A percentile compares a stretch with the other conserved stretches of the same genome.
phyloP scores from a whole-genome alignment of 2,329 filamentous ascomycete genomes.

The Phyllosticta citriasiana region DNA sequence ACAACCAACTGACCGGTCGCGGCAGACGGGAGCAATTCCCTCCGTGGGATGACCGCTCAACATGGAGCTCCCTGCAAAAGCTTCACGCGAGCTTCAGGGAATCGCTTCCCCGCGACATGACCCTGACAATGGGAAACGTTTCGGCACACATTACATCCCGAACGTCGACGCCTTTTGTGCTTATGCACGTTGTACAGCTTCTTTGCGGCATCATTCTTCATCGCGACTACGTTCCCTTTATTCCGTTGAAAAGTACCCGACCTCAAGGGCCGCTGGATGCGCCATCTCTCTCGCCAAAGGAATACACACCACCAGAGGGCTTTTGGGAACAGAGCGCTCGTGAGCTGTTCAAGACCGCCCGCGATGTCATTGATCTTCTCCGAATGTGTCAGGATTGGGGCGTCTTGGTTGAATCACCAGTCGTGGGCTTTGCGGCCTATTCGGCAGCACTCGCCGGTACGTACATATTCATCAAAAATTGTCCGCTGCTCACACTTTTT shows the following conservation, averaged over 20 bases:
- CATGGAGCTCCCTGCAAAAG: constrained; percentile 44
- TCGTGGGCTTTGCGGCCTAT: constrained; percentile 58
- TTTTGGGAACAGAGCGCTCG: constrained; percentile 57
- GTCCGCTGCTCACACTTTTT: neutral
- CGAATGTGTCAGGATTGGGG: constrained; percentile 50
- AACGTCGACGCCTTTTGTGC: constrained; percentile 53
- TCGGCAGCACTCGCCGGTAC: constrained; percentile 51
- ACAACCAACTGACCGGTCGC: constrained; percentile 29
- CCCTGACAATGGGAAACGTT: constrained; percentile 51
- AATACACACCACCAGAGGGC: constrained; percentile 36
- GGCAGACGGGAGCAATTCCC: constrained; percentile 43
- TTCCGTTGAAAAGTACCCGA: constrained; percentile 44
- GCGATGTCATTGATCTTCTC: constrained; percentile 55
- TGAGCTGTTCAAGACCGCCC: constrained; percentile 52
- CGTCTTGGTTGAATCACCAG: constrained; percentile 56
- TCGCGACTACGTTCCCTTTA: constrained; percentile 58
- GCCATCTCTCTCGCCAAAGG: constrained; percentile 42
- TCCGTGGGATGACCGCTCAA: constrained; percentile 50
- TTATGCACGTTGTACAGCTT: constrained; percentile 56
- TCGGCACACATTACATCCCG: constrained; percentile 55
- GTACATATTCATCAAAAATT: constrained; percentile 3
- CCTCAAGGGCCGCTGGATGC: constrained; percentile 50
- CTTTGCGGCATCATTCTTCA: constrained; percentile 60
- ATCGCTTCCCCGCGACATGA: constrained; percentile 46
- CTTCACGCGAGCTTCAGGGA: constrained; percentile 45